phyloP scores from a whole-genome alignment of 176 grass and related monocot species.

The Eragrostis nindensis region DNA sequence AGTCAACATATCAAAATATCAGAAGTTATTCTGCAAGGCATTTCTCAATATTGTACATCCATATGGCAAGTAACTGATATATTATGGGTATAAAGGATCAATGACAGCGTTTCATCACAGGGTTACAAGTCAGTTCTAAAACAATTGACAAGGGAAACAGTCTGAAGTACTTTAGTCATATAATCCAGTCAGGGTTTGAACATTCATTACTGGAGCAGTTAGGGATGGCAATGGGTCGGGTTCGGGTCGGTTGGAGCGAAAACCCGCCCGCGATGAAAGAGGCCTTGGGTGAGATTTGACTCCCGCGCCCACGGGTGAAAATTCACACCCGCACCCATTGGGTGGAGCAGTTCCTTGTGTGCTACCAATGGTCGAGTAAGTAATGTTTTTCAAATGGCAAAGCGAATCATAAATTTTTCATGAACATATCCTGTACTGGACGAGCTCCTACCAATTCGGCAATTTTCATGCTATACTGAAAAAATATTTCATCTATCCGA shows the following conservation, averaged over 20 bases:
- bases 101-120: constrained; percentile 15
- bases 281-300: too few relatives aligned
- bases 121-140: constrained; percentile 8
- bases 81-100: neutral
- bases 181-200: neutral
- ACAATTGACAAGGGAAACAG: neutral
- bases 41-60: neutral
- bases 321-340: too few relatives aligned
- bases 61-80: neutral
- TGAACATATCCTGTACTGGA: neutral
- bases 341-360: constrained; percentile 7
- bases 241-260: too few relatives aligned
- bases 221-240: too few relatives aligned
- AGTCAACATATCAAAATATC: neutral
- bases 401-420: constrained; percentile 27
- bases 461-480: neutral
- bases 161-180: neutral
- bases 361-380: neutral
- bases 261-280: too few relatives aligned
- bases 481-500: neutral
- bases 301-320: too few relatives aligned
- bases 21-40: neutral
- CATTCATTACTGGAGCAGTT: neutral
- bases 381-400: constrained; percentile 19
- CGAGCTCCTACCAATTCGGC: neutral